Evolutionary conservation across 192 early-diverging fungal genomes (phyloP), one percentile per base, ranked within the genome.

Genomic region (Neocallimastix lanati): DNA sequence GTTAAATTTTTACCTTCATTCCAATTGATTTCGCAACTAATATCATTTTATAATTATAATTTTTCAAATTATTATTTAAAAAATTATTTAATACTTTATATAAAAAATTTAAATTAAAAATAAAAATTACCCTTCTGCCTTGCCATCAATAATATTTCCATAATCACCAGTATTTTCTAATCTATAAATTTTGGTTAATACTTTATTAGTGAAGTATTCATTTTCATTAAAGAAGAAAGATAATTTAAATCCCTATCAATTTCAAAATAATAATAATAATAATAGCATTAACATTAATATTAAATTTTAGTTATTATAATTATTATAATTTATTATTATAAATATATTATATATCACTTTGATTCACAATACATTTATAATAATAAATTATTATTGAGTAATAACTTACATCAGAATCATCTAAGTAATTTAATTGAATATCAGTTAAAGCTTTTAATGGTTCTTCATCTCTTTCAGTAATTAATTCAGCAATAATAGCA

Each of bases 1-100:
- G 92, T 93, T 76, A 99, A 90, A 85, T 98, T 92, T 89, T 97
- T 94, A 83, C 92, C 96, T 80, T 96, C 94, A 87, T 98, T 98
- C 98, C 98, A 99, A 77, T 93, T 83, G 82, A 99, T 94, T 78
- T 91, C 86, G 40, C 92, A 67, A 67, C 50, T 67, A 33, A 6
- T 33, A 33, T 33, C 11, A 7, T 13, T 37, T 37, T 28, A 28
- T 78, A 29, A 1, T 30, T 13, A 37, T 28, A 28, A 15, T 14
- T 13, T 12, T 50, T 18, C 25, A 36, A 25, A 50, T 25, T 18
- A 11, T 28, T 28, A 36, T 38, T 76, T 76, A 33, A 25, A 38
- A 4, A 79, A 4, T 27, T 29, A 7, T 7, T 15, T 25, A 15
- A 28, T 28, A 29, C 77, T 38, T 78, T 28, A 76, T 18, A 11